These are phyloP conservation scores for Backusella circina DNA, from an alignment of 192 early-diverging fungal genomes.

Conservation along the genomic window DNA sequence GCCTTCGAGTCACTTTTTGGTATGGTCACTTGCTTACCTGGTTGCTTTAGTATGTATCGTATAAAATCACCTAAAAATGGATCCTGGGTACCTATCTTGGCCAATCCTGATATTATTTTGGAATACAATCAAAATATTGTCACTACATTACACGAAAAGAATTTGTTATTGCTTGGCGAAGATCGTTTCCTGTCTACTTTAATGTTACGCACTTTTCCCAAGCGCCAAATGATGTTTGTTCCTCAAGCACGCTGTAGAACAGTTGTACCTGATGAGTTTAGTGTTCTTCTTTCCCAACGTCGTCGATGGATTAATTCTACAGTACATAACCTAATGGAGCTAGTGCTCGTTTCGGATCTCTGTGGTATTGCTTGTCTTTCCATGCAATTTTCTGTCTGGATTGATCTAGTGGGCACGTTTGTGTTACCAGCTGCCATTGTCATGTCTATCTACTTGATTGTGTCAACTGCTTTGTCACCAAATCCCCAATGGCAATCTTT, in stretches of 20 bases:
- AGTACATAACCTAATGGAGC: slow-evolving; percentile 83
- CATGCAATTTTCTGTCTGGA: slow-evolving; percentile 76
- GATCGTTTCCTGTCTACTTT: slow-evolving; percentile 84
- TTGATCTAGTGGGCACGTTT: slow-evolving; percentile 71
- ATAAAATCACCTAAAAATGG: slow-evolving; percentile 74
- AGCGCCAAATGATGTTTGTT: slow-evolving; percentile 82
- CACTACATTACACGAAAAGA: slow-evolving; percentile 79
- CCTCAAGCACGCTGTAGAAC: slow-evolving; percentile 82
- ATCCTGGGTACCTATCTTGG: slow-evolving; percentile 75
- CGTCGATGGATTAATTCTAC: slow-evolving; percentile 95
- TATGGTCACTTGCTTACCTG: slow-evolving; percentile 91
- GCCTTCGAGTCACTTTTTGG: slow-evolving; percentile 96
- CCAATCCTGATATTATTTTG: slow-evolving; percentile 82
- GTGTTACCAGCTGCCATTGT: slow-evolving; percentile 70
- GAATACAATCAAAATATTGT: slow-evolving; percentile 77
- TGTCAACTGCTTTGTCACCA: slow-evolving; percentile 16
- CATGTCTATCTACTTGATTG: slow-evolving; percentile 77
- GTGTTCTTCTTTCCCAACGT: slow-evolving; percentile 84
- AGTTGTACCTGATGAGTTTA: slow-evolving; percentile 76
- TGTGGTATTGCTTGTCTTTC: slow-evolving; percentile 88
- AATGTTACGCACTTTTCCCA: slow-evolving; percentile 81
- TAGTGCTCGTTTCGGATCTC: slow-evolving; percentile 79
- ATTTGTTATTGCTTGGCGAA: slow-evolving; percentile 79
- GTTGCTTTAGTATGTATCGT: slow-evolving; percentile 98
- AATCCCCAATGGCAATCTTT: slow-evolving; percentile 51